Evolutionary conservation across 305 asterid genomes (phyloP), one percentile per base, ranked within the genome.

Genomic region (Rubia peregrina): DNA sequence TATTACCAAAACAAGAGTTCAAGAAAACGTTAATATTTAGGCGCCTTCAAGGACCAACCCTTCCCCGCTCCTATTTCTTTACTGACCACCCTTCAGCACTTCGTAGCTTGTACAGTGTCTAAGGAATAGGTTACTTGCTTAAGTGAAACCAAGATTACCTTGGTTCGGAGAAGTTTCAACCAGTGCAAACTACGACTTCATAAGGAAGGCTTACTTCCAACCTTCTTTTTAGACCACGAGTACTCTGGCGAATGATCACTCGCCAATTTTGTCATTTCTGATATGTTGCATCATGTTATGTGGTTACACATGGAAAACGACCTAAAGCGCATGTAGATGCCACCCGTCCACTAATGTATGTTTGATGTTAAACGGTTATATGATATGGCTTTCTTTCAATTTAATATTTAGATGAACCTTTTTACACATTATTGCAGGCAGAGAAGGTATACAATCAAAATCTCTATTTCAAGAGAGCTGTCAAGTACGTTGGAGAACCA

Each of bases 371-470:
- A 16, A 9, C 40, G 0, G 44, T 33, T 51, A 26, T 51, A 26
- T 67, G 44, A 10, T 41, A n/a, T 19, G 7, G n/a, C 13, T 22
- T 64, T 44, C 69, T 16, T 13, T 48, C 6, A 48, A 43, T 62
- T 36, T 2, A 61, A 70, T 22, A 10, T 4, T 40, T 10, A 64
- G n/a, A n/a, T n/a, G 36, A 69, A 26, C 42, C 68, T 53, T 53
- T 75, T 42, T 42, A 53, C 46, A 14, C 57, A 46, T 22, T 68
- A 13, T 67, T n/a, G 85, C 89, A 89, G 97, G 96, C 96, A 61
- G 93, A 92, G 76, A 90, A 88, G 85, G 95, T 79, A 56, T 84
- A 80, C 77, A 90, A 92, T 80, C 98, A 92, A 75, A 96, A 88
- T 56, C 83, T 85, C 46, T 92, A 90, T 76, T 92, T 92, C 80